These are phyloP conservation scores for Naumovozyma baii DNA, from an alignment of 805 yeast species.

Conservation along the genomic window DNA sequence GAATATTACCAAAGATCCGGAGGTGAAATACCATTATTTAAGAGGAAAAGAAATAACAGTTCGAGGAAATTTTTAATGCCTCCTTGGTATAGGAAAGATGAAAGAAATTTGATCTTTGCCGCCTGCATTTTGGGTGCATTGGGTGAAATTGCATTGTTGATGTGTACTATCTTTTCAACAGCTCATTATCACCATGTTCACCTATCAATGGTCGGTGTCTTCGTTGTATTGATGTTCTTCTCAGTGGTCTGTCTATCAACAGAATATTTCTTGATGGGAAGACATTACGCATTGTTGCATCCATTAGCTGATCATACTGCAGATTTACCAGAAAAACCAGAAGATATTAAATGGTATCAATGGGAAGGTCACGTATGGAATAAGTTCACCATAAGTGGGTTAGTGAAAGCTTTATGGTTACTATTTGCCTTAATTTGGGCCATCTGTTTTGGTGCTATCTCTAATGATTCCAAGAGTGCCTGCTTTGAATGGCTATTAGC, in stretches of 20 bases:
- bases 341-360: constrained; percentile 25
- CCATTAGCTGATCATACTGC: constrained; percentile 22
- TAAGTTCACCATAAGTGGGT: constrained; percentile 39
- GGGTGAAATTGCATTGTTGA: constrained; percentile 64
- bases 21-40: constrained; percentile 31
- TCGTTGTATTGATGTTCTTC: constrained; percentile 57
- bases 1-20: constrained; percentile 54
- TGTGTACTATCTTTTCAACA: constrained; percentile 68
- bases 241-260: constrained; percentile 37
- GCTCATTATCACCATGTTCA: constrained; percentile 46
- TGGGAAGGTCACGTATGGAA: constrained; percentile 32
- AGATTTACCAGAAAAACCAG: constrained; percentile 1
- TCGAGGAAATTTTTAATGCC: constrained; percentile 24
- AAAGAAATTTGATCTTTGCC: constrained; percentile 34
- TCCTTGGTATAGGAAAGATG: constrained; percentile 33
- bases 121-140: constrained; percentile 38
- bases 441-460: constrained; percentile 48
- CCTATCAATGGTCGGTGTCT: constrained; percentile 59
- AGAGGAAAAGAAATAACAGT: not conserved
- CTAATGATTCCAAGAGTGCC: constrained; percentile 44
- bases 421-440: constrained; percentile 58
- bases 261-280: constrained; percentile 40
- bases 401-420: constrained; percentile 57
- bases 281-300: constrained; percentile 34
- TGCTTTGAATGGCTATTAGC: constrained; percentile 78